These are phyloP conservation scores for Daldinia sp. DNA, from an alignment of 2,329 filamentous ascomycete species.

Conservation along the genomic window DNA sequence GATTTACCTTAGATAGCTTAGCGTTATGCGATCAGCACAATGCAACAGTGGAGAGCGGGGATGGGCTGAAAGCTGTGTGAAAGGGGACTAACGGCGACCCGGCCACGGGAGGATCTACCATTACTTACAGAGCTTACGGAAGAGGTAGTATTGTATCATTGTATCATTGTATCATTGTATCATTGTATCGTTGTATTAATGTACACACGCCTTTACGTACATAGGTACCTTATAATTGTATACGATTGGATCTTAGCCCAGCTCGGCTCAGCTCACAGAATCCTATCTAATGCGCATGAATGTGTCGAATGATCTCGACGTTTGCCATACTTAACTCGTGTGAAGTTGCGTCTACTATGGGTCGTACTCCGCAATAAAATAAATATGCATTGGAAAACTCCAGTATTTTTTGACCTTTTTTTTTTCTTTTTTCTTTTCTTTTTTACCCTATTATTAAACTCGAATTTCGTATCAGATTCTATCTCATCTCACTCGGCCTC, in stretches of 20 bases:
- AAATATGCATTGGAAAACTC: no score
- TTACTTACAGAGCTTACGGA: slow-evolving; percentile 28
- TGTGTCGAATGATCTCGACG: slow-evolving; percentile 13
- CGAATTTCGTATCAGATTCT: neutral
- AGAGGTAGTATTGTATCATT: slow-evolving; percentile 1
- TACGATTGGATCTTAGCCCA: neutral
- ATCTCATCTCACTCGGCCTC: neutral
- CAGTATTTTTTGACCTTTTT: neutral
- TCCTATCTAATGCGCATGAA: slow-evolving; percentile 33
- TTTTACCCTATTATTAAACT: neutral
- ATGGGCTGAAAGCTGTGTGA: slow-evolving; percentile 28
- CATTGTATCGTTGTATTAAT: neutral
- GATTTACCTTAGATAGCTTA: slow-evolving; percentile 32
- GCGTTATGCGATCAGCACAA: slow-evolving; percentile 28
- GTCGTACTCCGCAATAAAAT: neutral
- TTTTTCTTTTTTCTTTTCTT: neutral
- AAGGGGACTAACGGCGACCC: slow-evolving; percentile 32
- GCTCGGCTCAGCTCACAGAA: slow-evolving; percentile 29
- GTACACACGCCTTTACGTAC: neutral
- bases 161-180: slow-evolving; percentile 3
- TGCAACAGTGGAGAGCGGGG: slow-evolving; percentile 29
- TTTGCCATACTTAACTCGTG: neutral
- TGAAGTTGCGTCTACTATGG: neutral
- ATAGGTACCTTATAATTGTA: neutral
- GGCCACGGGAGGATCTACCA: slow-evolving; percentile 36